Percentiles rank a stretch among this genome's conserved stretches.
Evolutionary conservation across 495 filamentous ascomycete genomes (phyloP).

Genomic region (Entonaema liquescens): DNA sequence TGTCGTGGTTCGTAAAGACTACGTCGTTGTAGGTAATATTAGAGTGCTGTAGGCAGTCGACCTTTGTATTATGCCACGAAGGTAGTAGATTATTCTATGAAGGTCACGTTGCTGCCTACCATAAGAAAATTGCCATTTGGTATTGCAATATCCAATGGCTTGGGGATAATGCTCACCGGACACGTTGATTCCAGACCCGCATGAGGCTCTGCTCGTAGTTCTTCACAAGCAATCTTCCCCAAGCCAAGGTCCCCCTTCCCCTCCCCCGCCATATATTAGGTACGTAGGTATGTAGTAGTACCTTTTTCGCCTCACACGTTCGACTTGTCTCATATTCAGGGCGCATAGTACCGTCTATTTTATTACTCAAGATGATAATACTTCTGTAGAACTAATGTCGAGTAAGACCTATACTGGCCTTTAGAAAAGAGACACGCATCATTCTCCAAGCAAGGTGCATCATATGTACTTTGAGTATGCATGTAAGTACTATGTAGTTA

Average conservation of each 20-base stretch:
- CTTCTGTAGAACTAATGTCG: not conserved
- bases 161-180: not conserved
- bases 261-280: not conserved
- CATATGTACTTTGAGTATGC: not conserved
- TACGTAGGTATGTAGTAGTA: not conserved
- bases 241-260: constrained; percentile 3
- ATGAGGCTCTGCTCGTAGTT: constrained; percentile 36
- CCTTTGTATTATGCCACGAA: constrained; percentile 7
- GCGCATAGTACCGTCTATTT: not conserved
- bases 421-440: constrained; percentile 31
- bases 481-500: not conserved
- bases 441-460: not conserved
- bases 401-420: constrained; percentile 9
- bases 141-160: constrained; percentile 21
- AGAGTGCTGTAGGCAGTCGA: constrained; percentile 5
- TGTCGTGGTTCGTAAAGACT: not conserved
- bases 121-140: constrained; percentile 28
- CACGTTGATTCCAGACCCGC: constrained; percentile 19
- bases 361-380: not conserved
- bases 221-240: constrained; percentile 3
- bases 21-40: not conserved
- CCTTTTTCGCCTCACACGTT: not conserved
- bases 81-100: constrained; percentile 7
- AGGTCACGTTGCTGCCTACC: constrained; percentile 12
- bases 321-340: not conserved